A percentile compares a stretch with the other conserved stretches of the same genome.
phyloP scores from a whole-genome alignment of 208 protist genomes.

The Trypanosomatidae sp. region DNA sequence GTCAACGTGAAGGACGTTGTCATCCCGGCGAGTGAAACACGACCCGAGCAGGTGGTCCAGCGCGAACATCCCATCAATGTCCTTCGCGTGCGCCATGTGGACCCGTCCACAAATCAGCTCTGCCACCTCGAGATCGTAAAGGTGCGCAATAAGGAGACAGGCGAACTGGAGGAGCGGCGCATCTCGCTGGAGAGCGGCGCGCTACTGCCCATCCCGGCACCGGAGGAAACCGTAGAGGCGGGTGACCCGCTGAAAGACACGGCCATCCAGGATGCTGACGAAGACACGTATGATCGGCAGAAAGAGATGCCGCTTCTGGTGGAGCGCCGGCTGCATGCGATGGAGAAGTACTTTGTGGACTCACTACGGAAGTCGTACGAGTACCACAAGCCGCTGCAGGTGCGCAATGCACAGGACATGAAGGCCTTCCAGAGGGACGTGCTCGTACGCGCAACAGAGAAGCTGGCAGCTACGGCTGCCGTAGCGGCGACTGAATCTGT shows the following conservation, averaged over 20 bases:
- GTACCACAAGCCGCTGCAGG: constrained; percentile 59
- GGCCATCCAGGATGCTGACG: constrained; percentile 81
- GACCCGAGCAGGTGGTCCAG: constrained; percentile 87
- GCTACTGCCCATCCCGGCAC: constrained; percentile 74
- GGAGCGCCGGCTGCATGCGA: constrained; percentile 68
- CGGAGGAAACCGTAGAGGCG: constrained; percentile 44
- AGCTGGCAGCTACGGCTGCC: constrained; percentile 41
- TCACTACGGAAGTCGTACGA: constrained; percentile 53
- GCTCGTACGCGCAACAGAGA: constrained; percentile 44
- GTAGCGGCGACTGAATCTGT: not conserved
- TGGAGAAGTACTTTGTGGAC: constrained; percentile 85
- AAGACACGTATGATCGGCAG: constrained; percentile 65
- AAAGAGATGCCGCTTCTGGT: constrained; percentile 74
- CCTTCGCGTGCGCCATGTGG: constrained; percentile 70
- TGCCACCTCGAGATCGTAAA: constrained; percentile 77
- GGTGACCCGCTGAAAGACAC: constrained; percentile 87
- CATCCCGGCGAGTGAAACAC: constrained; percentile 82
- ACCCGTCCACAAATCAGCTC: constrained; percentile 75
- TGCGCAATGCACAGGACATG: constrained; percentile 67
- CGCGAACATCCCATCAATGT: constrained; percentile 85
- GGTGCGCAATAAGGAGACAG: constrained; percentile 80
- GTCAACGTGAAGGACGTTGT: constrained; percentile 87
- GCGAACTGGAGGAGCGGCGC: constrained; percentile 68
- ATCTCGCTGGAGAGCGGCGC: constrained; percentile 76
- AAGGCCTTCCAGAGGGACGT: constrained; percentile 64